Evolutionary conservation across 768 basidiomycete genomes (phyloP), one percentile per base, ranked within the genome.

Genomic region (Amanita muscaria): DNA sequence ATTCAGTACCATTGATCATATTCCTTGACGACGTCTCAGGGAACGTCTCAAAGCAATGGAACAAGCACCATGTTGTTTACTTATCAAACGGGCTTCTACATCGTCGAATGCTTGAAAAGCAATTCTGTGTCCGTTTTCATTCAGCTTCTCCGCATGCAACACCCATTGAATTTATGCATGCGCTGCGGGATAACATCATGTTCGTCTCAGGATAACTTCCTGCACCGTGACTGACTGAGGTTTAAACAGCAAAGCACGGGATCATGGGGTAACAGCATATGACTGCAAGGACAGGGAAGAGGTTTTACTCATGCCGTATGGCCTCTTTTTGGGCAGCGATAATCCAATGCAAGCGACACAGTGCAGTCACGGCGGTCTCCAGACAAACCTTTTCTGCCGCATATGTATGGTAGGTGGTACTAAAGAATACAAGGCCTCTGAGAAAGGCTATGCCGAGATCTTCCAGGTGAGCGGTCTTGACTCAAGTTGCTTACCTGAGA

Each of bases 301-400:
- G 31, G 40, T 41, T 25, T 51, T 67, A 2, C 23, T 68, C 0
- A 51, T 68, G 29, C 60, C 60, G 0, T 40, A 23, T 2, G 49
- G 65, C 3, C 52, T 67, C 0, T 64, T 63, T 0, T 24, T 69
- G 8, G 55, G 65, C 0, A 71, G 70, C 0, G 68, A 74, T 47
- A 73, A 74, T 49, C 72, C 68, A 0, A 72, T 71, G 70, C 65
- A 65, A 25, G 64, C 69, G 35, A 66, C 72, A 50, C 53, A 72
- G 47, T 61, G 68, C 0, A 72, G 63, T 38, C 73, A 75, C 39
- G 62, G 70, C 45, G 70, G 68, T 0, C 45, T 67, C 7, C 43
- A 36, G 0, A 68, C 61, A 0, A 66, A 64, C 22, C 58, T 53
- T 21, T 70, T 71, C 49, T 75, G 73, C 43, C 59, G 64, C 2